Evolutionary conservation across 2,329 filamentous ascomycete genomes (phyloP), one percentile per base, ranked within the genome.

Genomic region (Leptographium flavum): DNA sequence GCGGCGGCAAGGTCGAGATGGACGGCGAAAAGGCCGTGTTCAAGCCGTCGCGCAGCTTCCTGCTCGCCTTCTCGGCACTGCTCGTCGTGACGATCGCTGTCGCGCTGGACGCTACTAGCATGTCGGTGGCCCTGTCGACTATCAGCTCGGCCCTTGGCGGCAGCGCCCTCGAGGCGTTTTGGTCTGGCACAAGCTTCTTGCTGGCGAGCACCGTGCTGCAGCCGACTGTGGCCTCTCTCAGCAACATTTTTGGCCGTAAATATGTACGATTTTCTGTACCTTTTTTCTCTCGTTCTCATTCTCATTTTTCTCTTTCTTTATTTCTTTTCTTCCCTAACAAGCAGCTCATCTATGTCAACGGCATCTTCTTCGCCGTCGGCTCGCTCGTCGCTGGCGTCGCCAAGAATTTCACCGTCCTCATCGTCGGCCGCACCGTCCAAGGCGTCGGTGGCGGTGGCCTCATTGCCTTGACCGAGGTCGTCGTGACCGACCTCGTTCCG

Each of bases 131-230:
- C 4, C 59, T 81, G 28, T 71, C 66, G 5, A 43, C 31, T 35
- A 73, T 77, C 47, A 67, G 71, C n/a, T 51, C 58, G 8, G 67
- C 67, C 19, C 63, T 79, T 7, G 52, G 64, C 25, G 73, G 73
- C 37, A 67, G 65, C 0, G 73, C 71, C 3, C 70, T 74, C 39
- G 67, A 83, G 59, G 76, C 78, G 0, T 84, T 84, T 55, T 85
- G 80, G 81, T 72, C 77, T 13, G 81, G 80, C 2, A 84, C 81
- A 5, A 76, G 76, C 15, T 86, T 82, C 51, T 64, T 86, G 5
- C 68, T 86, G 5, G 74, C 78, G 3, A 76, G 73, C 46, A 77
- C 80, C 1, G 71, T 66, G 27, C 67, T 75, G 36, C 71, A 79
- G 52, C 76, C 74, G 4, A 58, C 60, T 5, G 53, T 62, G n/a